Conservation (phyloP, 495 filamentous ascomycete genomes). For the Aspergillus bridgeri region DNA sequence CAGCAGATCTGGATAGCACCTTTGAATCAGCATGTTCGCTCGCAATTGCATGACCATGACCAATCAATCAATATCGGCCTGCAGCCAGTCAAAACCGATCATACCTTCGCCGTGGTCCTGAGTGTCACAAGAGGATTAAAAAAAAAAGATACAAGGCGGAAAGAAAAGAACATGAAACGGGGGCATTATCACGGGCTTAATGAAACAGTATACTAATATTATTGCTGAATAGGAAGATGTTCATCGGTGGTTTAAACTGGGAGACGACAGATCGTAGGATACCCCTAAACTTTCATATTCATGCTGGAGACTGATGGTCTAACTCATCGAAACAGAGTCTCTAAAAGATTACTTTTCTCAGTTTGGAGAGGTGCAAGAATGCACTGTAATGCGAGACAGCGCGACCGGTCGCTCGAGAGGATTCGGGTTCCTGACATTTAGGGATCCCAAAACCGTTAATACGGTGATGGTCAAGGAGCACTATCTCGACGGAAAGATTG, state of each 20-base stretch:
- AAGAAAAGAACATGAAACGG: background rate
- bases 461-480: slow-evolving; percentile 99
- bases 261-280: slow-evolving; percentile 93
- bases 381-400: slow-evolving; percentile 96
- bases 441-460: slow-evolving; percentile 94
- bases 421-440: slow-evolving; percentile 97
- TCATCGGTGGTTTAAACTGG: slow-evolving; percentile 98
- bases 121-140: background rate
- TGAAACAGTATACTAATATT: slow-evolving; percentile 19
- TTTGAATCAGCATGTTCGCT: background rate
- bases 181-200: background rate
- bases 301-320: slow-evolving; percentile 8
- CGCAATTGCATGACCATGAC: background rate
- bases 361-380: slow-evolving; percentile 95
- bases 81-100: slow-evolving; percentile 1
- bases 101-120: background rate
- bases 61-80: background rate
- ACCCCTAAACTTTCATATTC: slow-evolving; percentile 9
- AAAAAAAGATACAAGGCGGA: background rate
- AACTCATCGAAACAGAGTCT: slow-evolving; percentile 62
- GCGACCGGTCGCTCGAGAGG: slow-evolving; percentile 90
- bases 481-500: slow-evolving; percentile 96
- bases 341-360: slow-evolving; percentile 98
- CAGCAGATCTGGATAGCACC: background rate
- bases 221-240: slow-evolving; percentile 81